Evolutionary conservation across 2,329 filamentous ascomycete genomes (phyloP).

Genomic region (Lasiodiplodia sp.): DNA sequence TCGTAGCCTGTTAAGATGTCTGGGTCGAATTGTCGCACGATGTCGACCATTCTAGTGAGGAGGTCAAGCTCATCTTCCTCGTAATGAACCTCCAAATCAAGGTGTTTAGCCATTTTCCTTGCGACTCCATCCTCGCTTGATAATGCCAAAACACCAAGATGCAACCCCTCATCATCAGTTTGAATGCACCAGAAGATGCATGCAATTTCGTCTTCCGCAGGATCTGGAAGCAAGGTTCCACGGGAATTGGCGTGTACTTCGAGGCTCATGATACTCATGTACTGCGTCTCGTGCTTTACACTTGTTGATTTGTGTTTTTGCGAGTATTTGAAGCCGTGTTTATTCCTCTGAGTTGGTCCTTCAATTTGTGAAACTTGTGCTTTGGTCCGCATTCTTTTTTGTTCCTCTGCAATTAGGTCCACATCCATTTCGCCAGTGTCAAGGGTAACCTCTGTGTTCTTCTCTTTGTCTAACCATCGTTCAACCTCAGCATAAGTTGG

Average conservation of each 20-base stretch:
- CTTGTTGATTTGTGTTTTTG: conserved; percentile 77
- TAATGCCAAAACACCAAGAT: conserved; percentile 76
- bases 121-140: conserved; percentile 68
- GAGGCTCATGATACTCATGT: conserved; percentile 96
- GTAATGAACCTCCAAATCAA: conserved; percentile 70
- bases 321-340: conserved; percentile 84
- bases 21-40: conserved; percentile 84
- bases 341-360: conserved; percentile 82
- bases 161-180: conserved; percentile 62
- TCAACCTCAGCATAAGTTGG: conserved; percentile 75
- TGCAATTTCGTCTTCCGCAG: conserved; percentile 85
- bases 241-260: conserved; percentile 92
- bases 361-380: conserved; percentile 81
- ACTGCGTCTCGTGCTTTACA: conserved; percentile 83
- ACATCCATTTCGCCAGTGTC: conserved; percentile 29
- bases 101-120: conserved; percentile 67
- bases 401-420: conserved; percentile 21
- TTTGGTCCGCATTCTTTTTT: conserved; percentile 32
- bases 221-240: conserved; percentile 82
- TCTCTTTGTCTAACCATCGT: conserved; percentile 64
- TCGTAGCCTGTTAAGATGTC: conserved; percentile 96
- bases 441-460: conserved; percentile 25
- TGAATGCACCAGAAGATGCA: conserved; percentile 92
- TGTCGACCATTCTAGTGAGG: conserved; percentile 83
- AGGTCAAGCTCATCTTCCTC: conserved; percentile 85